Base-by-base conservation (phyloP, 306 rosid genomes). In the Senna siamea region DNA sequence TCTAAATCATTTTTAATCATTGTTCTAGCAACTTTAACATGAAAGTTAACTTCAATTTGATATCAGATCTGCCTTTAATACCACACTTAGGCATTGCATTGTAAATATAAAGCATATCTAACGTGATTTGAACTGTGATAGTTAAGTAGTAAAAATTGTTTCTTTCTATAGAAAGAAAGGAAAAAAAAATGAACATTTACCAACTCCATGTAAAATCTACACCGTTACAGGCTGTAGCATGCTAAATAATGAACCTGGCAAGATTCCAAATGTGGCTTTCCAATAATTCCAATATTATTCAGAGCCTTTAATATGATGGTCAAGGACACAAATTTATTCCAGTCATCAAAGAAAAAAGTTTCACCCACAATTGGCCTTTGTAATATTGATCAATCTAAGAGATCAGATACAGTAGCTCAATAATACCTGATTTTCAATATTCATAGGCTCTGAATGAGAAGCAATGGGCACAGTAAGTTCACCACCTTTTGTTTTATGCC, bases 371-470 rank as follows among this genome's bases (percentile, higher is more conserved):
- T 28, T n/a, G 22, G 26, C 73, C 64, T 56, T 43, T 38, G 15
- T 26, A 66, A 64, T 30, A 76, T 37, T 76, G 61, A 43, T 40
- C 71, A 75, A 38, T 52, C 71, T 58, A 71, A 32, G 4, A 56
- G 54, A 23, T 48, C 64, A 79, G 48, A 34, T 20, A 44, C 28
- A 75, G 19, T 75, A 75, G 72, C 18, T 68, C 32, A 53, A 55
- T 35, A 66, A 65, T 83, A 92, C 99, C 97, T 74, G 96, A 79
- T 86, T 88, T 83, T 95, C 96, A 59, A 82, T 57, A 76, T 60
- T 94, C 61, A 79, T 70, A 51, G 95, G 90, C 86, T 92, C 95
- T 37, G 98, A 76, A 17, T 69, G 88, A 66, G 97, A 78, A 80
- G 88, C 80, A 78, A 92, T 71, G 46, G 98, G 93, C 22, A 85